Evolutionary conservation across 129 eudicot species (phyloP).

Genomic region (Silybum marianum): DNA sequence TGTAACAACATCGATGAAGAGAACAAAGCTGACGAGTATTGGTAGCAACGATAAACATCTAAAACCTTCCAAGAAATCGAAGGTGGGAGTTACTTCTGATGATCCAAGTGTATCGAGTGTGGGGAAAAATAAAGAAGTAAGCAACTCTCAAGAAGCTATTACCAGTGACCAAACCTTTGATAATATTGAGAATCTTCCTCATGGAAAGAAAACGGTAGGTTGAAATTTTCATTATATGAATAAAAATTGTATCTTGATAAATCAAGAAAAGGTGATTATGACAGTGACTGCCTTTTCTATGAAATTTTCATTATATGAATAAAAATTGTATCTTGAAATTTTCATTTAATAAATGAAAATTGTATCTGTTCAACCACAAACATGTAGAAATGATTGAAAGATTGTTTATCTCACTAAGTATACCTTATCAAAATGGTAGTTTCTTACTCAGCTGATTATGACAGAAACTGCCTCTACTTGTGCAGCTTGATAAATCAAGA

Average conservation of each 20-base stretch:
- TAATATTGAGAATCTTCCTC: slow-evolving; percentile 25
- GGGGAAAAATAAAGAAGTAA: slow-evolving; percentile 24
- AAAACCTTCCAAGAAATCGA: slow-evolving; percentile 41
- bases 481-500: slow-evolving; percentile 43
- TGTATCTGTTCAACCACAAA: neutral
- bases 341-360: neutral
- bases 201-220: slow-evolving; percentile 57
- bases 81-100: slow-evolving; percentile 30
- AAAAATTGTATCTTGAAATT: slow-evolving; percentile 8
- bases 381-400: neutral
- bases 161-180: slow-evolving; percentile 27
- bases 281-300: too few relatives aligned
- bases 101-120: slow-evolving; percentile 9
- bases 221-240: slow-evolving; percentile 1
- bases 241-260: neutral
- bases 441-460: neutral
- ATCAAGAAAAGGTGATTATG: too few relatives aligned
- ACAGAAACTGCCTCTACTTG: slow-evolving; percentile 8
- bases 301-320: too few relatives aligned
- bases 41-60: slow-evolving; percentile 11
- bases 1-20: slow-evolving; percentile 31
- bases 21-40: slow-evolving; percentile 26
- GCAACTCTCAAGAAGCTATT: slow-evolving; percentile 19
- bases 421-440: neutral
- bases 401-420: neutral